These are phyloP conservation scores for Podospora sp. DNA, from an alignment of 495 filamentous ascomycete species.

Conservation along the genomic window DNA sequence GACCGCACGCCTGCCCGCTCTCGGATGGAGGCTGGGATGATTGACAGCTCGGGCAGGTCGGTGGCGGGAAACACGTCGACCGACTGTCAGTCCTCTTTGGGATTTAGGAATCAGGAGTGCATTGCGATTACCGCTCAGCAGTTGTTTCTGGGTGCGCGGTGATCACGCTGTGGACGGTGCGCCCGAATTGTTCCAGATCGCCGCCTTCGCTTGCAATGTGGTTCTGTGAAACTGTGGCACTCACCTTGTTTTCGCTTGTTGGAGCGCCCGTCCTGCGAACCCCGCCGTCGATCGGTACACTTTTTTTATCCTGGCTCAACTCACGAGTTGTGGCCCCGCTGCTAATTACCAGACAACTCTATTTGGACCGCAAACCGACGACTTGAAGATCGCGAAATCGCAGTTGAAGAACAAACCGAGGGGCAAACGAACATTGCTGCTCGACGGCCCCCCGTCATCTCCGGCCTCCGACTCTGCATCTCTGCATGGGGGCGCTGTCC, in stretches of 20 bases:
- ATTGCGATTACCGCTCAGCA: not conserved
- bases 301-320: not conserved
- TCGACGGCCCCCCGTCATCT: not conserved
- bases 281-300: not conserved
- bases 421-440: not conserved
- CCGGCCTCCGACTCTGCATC: not conserved
- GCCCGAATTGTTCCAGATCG: not conserved
- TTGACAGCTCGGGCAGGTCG: not conserved
- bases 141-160: not conserved
- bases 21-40: not conserved
- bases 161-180: not conserved
- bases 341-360: not conserved
- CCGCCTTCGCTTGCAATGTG: not conserved
- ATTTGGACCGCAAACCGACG: not conserved
- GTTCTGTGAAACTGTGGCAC: not conserved
- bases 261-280: not conserved
- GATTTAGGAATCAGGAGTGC: not conserved
- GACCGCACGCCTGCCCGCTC: not conserved
- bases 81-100: not conserved
- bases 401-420: too few species aligned
- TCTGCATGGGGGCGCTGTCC: not conserved
- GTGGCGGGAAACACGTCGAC: not conserved
- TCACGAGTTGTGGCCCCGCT: not conserved
- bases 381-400: not conserved
- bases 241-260: not conserved